phyloP scores from a whole-genome alignment of 2,329 filamentous ascomycete genomes.

The Orbilia javanica region DNA sequence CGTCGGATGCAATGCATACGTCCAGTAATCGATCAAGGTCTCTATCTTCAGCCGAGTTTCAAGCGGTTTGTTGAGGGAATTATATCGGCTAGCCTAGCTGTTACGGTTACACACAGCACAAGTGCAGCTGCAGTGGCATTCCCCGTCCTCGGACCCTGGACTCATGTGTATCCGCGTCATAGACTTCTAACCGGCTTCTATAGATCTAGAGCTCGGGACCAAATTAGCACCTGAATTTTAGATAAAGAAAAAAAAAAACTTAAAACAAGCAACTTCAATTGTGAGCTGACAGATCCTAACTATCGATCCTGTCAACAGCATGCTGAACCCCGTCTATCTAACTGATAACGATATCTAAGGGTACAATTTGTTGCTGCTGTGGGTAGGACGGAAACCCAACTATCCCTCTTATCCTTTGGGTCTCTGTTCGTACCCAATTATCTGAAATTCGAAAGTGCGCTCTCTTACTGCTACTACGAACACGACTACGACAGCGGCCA shows the following conservation, averaged over 20 bases:
- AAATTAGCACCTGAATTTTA: neutral
- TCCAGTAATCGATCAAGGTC: constrained; percentile 7
- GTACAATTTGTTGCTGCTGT: too few species aligned
- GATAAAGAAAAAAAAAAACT: neutral
- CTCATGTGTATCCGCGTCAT: neutral
- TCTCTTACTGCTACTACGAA: too few species aligned
- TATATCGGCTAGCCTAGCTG: neutral
- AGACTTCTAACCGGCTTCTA: neutral
- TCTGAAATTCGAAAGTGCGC: too few species aligned
- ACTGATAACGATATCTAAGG: too few species aligned
- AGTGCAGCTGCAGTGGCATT: constrained; percentile 3
- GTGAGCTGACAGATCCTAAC: neutral
- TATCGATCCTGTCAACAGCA: neutral
- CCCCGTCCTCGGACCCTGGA: neutral
- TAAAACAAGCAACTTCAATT: neutral
- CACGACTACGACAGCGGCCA: too few species aligned
- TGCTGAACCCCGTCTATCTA: neutral
- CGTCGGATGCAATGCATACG: neutral
- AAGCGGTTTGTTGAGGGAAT: constrained; percentile 26
- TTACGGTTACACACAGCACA: constrained; percentile 23
- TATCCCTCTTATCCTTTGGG: too few species aligned
- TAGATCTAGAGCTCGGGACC: too few species aligned
- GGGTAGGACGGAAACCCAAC: too few species aligned
- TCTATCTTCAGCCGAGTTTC: constrained; percentile 1
- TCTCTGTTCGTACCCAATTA: too few species aligned